Evolutionary conservation across 495 filamentous ascomycete genomes (phyloP).

Genomic region (Entonaema liquescens): DNA sequence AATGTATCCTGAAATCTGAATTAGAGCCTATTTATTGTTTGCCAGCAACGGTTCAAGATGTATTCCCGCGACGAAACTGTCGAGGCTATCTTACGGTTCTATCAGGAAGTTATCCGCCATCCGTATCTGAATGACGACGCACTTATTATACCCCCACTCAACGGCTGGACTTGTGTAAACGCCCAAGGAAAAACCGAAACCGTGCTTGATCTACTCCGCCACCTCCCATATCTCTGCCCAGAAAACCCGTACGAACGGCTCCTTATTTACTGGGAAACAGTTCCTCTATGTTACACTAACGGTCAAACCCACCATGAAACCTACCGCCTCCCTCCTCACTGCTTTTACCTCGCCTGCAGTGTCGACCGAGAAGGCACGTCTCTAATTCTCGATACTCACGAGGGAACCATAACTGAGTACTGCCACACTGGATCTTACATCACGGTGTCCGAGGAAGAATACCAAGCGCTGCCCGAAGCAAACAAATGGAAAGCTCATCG

Average conservation of each 20-base stretch:
- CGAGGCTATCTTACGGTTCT: slow-evolving; percentile 3
- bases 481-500: slow-evolving; percentile 19
- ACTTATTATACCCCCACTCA: slow-evolving; percentile 6
- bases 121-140: slow-evolving; percentile 11
- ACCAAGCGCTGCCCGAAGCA: slow-evolving; percentile 5
- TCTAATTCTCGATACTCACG: slow-evolving; percentile 20
- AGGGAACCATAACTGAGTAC: slow-evolving; percentile 22
- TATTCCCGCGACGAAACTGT: slow-evolving; percentile 22
- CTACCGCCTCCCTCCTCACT: slow-evolving; percentile 15
- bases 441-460: slow-evolving; percentile 1
- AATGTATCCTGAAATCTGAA: background rate
- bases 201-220: slow-evolving; percentile 18
- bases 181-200: slow-evolving; percentile 14
- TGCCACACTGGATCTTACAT: background rate
- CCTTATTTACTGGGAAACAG: slow-evolving; percentile 13
- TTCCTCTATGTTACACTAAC: slow-evolving; percentile 13
- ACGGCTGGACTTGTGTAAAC: slow-evolving; percentile 9
- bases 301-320: background rate
- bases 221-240: slow-evolving; percentile 18
- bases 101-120: slow-evolving; percentile 18
- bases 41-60: background rate
- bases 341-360: slow-evolving; percentile 12
- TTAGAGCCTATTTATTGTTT: background rate
- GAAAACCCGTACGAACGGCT: background rate
- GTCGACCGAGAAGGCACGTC: slow-evolving; percentile 16